phyloP scores from a whole-genome alignment of 2,329 filamentous ascomycete genomes.

The Coccinonectria pachysandricola region DNA sequence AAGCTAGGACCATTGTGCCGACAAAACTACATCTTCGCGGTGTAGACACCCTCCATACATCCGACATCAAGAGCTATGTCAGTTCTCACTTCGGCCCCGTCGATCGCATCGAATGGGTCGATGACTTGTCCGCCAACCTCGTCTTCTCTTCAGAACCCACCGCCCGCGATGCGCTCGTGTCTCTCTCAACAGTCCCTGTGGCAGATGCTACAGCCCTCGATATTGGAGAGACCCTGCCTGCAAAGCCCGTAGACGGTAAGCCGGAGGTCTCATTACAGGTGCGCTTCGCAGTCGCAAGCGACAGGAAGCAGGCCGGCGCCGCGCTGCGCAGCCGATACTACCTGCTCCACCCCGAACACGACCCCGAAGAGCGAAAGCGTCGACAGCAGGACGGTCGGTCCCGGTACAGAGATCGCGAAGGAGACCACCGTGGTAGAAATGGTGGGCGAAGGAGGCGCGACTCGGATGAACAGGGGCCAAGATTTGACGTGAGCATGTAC shows the following conservation, averaged over 20 bases:
- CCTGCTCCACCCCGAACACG: constrained; percentile 79
- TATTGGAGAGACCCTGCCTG: constrained; percentile 53
- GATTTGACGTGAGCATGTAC: constrained; percentile 71
- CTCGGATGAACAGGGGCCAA: constrained; percentile 37
- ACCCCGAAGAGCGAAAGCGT: constrained; percentile 63
- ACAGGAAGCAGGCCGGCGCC: constrained; percentile 73
- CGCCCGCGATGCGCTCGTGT: constrained; percentile 44
- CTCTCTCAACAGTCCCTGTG: constrained; percentile 42
- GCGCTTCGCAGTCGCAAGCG: constrained; percentile 61
- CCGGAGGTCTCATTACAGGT: constrained; percentile 62
- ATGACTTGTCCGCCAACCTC: constrained; percentile 83
- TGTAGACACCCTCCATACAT: constrained; percentile 69
- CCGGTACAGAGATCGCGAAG: constrained; percentile 52
- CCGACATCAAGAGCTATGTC: constrained; percentile 69
- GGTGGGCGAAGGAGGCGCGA: constrained; percentile 33
- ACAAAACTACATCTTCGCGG: constrained; percentile 76
- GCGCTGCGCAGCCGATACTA: constrained; percentile 82
- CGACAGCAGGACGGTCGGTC: constrained; percentile 46
- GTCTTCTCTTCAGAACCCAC: constrained; percentile 52
- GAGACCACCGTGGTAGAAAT: constrained; percentile 19
- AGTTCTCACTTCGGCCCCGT: constrained; percentile 53
- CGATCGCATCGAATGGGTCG: constrained; percentile 79
- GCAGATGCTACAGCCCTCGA: constrained; percentile 46
- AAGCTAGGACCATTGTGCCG: constrained; percentile 21
- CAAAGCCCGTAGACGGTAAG: constrained; percentile 57